Percentiles rank a stretch among this genome's conserved stretches.
These are phyloP conservation scores for Triglochin maritima DNA, from an alignment of 106 monocot species.

Conservation along the genomic window DNA sequence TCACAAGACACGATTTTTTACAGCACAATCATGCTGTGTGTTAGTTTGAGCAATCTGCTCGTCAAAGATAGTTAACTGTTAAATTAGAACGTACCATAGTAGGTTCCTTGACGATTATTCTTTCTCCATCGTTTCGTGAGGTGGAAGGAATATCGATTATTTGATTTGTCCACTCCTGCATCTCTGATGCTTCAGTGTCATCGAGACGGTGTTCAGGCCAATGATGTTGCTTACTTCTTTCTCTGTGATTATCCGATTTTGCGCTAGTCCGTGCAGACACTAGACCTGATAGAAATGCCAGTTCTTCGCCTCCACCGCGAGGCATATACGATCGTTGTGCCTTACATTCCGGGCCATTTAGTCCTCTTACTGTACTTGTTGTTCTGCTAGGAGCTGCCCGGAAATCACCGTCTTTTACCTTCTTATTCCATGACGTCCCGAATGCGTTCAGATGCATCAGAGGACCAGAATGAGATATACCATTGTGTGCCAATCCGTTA, in stretches of 20 bases:
- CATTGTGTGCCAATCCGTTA: conserved; percentile 7
- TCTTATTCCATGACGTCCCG: conserved; percentile 10
- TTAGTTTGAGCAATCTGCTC: background rate
- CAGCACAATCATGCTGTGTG: background rate
- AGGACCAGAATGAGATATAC: conserved; percentile 7
- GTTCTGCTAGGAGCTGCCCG: conserved; percentile 1
- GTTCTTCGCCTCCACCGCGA: conserved; percentile 7
- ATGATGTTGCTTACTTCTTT: conserved; percentile 12
- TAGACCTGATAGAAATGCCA: conserved; percentile 6
- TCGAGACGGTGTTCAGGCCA: conserved; percentile 25
- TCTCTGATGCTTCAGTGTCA: conserved; percentile 12
- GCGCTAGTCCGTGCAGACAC: conserved; percentile 6
- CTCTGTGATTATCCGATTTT: conserved; percentile 26
- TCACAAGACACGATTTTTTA: too few relatives aligned
- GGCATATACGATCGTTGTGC: conserved; percentile 23
- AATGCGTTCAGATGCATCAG: conserved; percentile 5
- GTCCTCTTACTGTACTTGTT: conserved; percentile 9
- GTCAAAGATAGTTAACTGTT: background rate
- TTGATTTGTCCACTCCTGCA: conserved; percentile 15
- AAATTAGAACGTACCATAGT: conserved; percentile 27
- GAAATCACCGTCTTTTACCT: conserved; percentile 7
- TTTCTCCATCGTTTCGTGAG: conserved; percentile 25
- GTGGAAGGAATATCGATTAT: conserved; percentile 9
- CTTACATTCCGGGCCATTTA: conserved; percentile 12
- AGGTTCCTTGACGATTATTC: conserved; percentile 23